A percentile compares a stretch with the other conserved stretches of the same genome.
Evolutionary conservation across 2,329 filamentous ascomycete genomes (phyloP).

Genomic region (Fusarium devonianum): DNA sequence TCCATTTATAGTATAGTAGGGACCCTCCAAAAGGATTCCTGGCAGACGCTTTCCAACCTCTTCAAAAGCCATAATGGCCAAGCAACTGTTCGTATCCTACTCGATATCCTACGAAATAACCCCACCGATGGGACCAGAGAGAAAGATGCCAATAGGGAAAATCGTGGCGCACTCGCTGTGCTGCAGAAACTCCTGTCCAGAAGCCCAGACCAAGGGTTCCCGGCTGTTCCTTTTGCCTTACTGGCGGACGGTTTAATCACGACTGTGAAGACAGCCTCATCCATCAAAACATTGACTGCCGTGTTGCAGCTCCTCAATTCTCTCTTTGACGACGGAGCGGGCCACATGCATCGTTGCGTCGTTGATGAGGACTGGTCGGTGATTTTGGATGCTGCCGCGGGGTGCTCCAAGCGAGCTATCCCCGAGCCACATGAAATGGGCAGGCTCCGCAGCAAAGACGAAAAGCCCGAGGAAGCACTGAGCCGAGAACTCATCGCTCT

Average conservation of each 20-base stretch:
- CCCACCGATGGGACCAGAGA: constrained; percentile 54
- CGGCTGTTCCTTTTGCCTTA: constrained; percentile 64
- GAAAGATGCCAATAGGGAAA: constrained; percentile 62
- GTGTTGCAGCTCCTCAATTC: constrained; percentile 62
- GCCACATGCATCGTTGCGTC: constrained; percentile 62
- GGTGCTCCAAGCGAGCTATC: constrained; percentile 54
- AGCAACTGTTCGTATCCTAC: constrained; percentile 69
- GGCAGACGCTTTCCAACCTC: constrained; percentile 74
- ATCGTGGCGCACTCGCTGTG: constrained; percentile 69
- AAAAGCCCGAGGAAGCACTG: constrained; percentile 48
- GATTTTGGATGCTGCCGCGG: constrained; percentile 65
- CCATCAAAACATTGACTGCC: constrained; percentile 55
- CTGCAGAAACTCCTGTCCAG: constrained; percentile 69
- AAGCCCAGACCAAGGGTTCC: constrained; percentile 65
- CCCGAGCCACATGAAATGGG: constrained; percentile 40
- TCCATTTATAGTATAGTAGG: constrained; percentile 74
- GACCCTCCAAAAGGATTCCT: constrained; percentile 67
- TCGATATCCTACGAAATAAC: constrained; percentile 66
- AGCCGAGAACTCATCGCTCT: constrained; percentile 54
- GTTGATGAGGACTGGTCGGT: constrained; percentile 71
- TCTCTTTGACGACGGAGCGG: constrained; percentile 61
- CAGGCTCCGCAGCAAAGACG: constrained; percentile 38
- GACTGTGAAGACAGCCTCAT: constrained; percentile 54
- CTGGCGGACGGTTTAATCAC: constrained; percentile 65
- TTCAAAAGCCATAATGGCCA: constrained; percentile 78